Percentiles rank a stretch among this genome's conserved stretches.
These are phyloP conservation scores for Ceratobasidium theobromae DNA, from an alignment of 1,284 basidiomycete species.

Conservation along the genomic window DNA sequence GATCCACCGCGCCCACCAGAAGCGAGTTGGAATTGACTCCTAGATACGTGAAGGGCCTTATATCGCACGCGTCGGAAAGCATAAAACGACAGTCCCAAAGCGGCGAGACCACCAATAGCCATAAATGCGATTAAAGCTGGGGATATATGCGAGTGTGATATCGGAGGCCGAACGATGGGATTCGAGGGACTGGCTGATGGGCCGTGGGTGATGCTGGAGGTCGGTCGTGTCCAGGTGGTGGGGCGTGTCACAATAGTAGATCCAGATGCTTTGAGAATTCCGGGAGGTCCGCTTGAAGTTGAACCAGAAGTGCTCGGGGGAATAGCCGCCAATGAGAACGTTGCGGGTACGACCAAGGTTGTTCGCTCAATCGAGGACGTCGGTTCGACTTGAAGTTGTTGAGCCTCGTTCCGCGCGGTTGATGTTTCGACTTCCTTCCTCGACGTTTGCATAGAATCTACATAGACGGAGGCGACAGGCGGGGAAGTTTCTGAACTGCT, in stretches of 20 bases:
- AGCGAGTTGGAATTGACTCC: conserved; percentile 25
- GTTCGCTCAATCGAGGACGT: conserved; percentile 6
- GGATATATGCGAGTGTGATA: conserved; percentile 25
- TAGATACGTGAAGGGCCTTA: conserved; percentile 17
- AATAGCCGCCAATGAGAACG: conserved; percentile 1
- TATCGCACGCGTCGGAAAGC: conserved; percentile 17
- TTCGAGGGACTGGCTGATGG: conserved; percentile 8
- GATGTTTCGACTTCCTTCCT: not conserved
- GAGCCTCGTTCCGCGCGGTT: not conserved
- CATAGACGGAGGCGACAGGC: not conserved
- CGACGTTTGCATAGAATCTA: not conserved
- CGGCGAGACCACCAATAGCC: not conserved
- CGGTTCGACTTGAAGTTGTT: conserved; percentile 2
- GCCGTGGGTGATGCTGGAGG: not conserved
- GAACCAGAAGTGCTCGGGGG: not conserved
- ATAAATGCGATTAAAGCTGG: conserved; percentile 13
- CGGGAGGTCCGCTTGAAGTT: not conserved
- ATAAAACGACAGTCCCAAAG: conserved; percentile 16
- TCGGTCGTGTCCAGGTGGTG: conserved; percentile 11
- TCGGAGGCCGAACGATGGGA: not conserved
- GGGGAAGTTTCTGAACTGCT: not conserved
- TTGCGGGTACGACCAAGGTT: conserved; percentile 3
- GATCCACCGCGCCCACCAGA: not conserved
- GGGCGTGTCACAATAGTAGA: not conserved
- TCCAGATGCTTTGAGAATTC: not conserved